These are phyloP conservation scores for Colletotrichum sp. DNA, from an alignment of 2,329 filamentous ascomycete species.

Conservation along the genomic window DNA sequence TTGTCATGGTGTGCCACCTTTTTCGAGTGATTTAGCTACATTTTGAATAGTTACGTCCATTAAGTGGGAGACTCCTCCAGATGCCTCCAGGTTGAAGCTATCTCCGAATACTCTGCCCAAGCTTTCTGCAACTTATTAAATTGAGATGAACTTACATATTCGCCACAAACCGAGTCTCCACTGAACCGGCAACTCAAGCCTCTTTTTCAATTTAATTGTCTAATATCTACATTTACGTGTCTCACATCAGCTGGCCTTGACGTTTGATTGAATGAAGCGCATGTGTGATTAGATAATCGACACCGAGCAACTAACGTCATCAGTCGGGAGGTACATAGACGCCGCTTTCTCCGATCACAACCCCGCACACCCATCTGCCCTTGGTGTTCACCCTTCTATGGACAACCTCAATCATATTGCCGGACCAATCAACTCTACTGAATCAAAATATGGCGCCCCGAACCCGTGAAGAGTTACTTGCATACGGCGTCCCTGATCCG, in stretches of 20 bases:
- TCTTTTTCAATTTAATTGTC: background rate
- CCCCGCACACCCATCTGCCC: background rate
- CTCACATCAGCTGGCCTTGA: background rate
- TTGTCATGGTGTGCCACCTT: background rate
- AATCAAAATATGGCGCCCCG: background rate
- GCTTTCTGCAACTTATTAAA: background rate
- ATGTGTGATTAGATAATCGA: background rate
- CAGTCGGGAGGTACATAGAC: background rate
- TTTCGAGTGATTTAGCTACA: background rate
- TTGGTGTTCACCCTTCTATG: background rate
- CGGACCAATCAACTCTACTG: background rate
- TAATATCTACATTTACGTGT: background rate
- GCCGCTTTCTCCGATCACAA: background rate
- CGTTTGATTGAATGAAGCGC: background rate
- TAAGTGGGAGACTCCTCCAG: background rate
- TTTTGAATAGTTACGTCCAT: background rate
- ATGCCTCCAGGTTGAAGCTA: background rate
- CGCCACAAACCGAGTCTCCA: background rate
- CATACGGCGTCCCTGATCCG: background rate
- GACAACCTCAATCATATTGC: background rate
- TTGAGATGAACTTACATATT: background rate
- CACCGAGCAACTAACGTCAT: background rate
- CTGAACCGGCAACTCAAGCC: background rate
- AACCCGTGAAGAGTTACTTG: background rate
- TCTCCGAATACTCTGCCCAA: background rate